Percentiles rank a stretch among this genome's conserved stretches.
phyloP scores from a whole-genome alignment of 805 yeast genomes.

The Wickerhamomyces xylosicus region DNA sequence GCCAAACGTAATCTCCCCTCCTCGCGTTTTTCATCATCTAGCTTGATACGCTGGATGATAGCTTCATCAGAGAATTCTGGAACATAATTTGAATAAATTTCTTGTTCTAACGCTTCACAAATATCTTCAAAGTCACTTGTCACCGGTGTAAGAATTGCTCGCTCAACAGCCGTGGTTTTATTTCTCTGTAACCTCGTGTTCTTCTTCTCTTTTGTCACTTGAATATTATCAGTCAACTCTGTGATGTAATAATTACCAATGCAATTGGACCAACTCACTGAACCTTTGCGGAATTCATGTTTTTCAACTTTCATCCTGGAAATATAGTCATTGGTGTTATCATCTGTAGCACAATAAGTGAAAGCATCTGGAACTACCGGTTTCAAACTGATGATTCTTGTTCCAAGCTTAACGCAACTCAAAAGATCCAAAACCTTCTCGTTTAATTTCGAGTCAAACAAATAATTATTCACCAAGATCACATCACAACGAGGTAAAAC shows the following conservation, averaged over 20 bases:
- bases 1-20: no score
- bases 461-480: slow-evolving; percentile 70
- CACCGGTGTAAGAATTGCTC: no score
- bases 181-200: slow-evolving; percentile 16
- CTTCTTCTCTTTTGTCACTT: slow-evolving; percentile 2
- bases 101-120: no score
- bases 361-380: slow-evolving; percentile 66
- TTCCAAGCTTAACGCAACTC: slow-evolving; percentile 55
- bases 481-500: slow-evolving; percentile 59
- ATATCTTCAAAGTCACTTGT: no score
- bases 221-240: slow-evolving; percentile 15
- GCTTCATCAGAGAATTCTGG: no score
- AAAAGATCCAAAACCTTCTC: slow-evolving; percentile 56
- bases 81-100: no score
- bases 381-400: slow-evolving; percentile 70
- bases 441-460: slow-evolving; percentile 74
- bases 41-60: no score
- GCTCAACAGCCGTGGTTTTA: slow-evolving; percentile 1
- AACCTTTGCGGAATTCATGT: slow-evolving; percentile 51
- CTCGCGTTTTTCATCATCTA: no score
- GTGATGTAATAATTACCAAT: slow-evolving; percentile 74
- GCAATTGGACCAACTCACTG: slow-evolving; percentile 83
- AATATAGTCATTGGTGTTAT: slow-evolving; percentile 32
- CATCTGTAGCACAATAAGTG: slow-evolving; percentile 45
- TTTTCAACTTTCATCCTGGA: slow-evolving; percentile 56